These are phyloP conservation scores for Brasenia schreberi DNA, from an alignment of 164 flowering plant genomes.

Conservation along the genomic window DNA sequence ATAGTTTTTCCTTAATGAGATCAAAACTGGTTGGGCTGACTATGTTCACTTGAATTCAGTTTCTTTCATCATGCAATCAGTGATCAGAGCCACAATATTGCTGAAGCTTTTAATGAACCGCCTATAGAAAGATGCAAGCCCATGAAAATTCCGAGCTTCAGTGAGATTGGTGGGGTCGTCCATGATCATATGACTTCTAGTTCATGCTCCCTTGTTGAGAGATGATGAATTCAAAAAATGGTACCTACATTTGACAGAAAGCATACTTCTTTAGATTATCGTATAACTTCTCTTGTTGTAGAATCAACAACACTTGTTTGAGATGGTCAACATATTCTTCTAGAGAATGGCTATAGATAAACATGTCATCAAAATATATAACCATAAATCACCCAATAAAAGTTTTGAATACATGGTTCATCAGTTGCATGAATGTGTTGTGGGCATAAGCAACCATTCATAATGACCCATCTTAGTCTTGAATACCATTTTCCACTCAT, in stretches of 20 bases:
- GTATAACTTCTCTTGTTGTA: no score
- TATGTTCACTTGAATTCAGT: not conserved
- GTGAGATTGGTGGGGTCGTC: no score
- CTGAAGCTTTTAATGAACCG: not conserved
- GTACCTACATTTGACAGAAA: no score
- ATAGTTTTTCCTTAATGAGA: no score
- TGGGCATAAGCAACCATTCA: slow-evolving; percentile 2
- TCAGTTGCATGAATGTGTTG: slow-evolving; percentile 1
- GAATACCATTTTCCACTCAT: not conserved
- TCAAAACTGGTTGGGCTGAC: no score
- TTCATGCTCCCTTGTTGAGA: no score
- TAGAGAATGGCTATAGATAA: not conserved
- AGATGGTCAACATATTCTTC: not conserved
- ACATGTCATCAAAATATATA: slow-evolving; percentile 1
- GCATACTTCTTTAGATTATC: no score
- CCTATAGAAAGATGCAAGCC: no score
- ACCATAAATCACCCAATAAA: slow-evolving; percentile 3
- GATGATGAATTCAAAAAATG: no score
- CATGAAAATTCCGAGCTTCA: no score
- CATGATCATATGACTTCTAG: no score
- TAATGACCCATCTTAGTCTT: not conserved
- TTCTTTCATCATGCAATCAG: not conserved
- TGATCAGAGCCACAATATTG: not conserved
- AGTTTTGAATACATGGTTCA: not conserved
- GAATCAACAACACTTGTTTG: not conserved